phyloP scores from a whole-genome alignment of 441 rosid species.

The Aleurites moluccanus region DNA sequence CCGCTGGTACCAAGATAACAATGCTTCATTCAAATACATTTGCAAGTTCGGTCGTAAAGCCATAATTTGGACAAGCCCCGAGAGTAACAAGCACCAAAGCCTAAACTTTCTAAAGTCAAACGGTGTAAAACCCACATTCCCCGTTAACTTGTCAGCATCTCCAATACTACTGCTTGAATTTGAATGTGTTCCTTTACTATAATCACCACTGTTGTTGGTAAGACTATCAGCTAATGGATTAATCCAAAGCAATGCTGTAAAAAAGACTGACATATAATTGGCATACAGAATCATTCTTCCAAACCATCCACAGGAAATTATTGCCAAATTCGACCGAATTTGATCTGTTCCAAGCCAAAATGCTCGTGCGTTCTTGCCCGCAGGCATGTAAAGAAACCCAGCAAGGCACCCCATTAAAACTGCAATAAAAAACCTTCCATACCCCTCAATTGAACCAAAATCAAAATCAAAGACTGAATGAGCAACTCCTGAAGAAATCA shows the following conservation, averaged over 20 bases:
- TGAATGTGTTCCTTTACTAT: conserved; percentile 16
- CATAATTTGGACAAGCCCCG: conserved; percentile 54
- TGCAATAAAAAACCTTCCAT: conserved; percentile 46
- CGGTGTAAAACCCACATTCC: conserved; percentile 57
- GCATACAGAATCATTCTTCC: conserved; percentile 57
- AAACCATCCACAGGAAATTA: conserved; percentile 80
- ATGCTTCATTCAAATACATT: conserved; percentile 91
- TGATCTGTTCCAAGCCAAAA: conserved; percentile 97
- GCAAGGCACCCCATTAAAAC: conserved; percentile 58
- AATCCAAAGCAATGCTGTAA: conserved; percentile 80
- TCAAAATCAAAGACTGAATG: conserved; percentile 48
- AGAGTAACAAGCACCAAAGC: conserved; percentile 49
- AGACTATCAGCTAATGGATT: conserved; percentile 63
- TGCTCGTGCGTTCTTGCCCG: conserved; percentile 67
- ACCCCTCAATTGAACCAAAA: conserved; percentile 52
- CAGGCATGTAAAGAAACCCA: conserved; percentile 70
- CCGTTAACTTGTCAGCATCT: conserved; percentile 40
- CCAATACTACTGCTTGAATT: conserved; percentile 6
- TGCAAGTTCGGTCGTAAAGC: conserved; percentile 76
- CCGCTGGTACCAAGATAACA: conserved; percentile 89
- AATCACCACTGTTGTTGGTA: conserved; percentile 31
- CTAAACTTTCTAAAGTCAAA: conserved; percentile 51
- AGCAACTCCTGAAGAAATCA: conserved; percentile 47
- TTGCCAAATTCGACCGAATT: conserved; percentile 53
- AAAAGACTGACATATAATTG: conserved; percentile 40